phyloP scores from a whole-genome alignment of 2,329 filamentous ascomycete genomes.

The Domatiomyces globalis region DNA sequence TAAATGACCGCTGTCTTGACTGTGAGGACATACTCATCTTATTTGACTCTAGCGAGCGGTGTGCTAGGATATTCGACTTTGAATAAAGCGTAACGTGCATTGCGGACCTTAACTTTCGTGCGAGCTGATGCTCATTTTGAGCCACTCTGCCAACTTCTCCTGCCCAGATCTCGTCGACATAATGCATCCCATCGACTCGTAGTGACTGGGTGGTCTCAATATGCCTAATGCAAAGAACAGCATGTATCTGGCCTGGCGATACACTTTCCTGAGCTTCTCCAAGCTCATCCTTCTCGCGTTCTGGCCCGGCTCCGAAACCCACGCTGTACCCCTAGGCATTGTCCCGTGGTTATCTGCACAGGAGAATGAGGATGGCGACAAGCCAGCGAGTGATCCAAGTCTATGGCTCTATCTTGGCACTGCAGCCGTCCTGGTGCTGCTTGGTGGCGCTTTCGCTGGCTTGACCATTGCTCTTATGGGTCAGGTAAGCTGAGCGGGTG shows the following conservation, averaged over 20 bases:
- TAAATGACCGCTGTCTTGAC: background rate
- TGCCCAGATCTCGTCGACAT: background rate
- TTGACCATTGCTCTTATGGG: constrained; percentile 58
- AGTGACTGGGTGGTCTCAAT: background rate
- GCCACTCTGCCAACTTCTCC: background rate
- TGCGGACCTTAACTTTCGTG: background rate
- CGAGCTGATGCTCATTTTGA: background rate
- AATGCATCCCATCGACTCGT: background rate
- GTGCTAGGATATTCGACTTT: background rate
- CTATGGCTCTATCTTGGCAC: constrained; percentile 71
- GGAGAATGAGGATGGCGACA: constrained; percentile 32
- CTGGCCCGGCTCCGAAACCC: constrained; percentile 26
- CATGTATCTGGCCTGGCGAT: constrained; percentile 25
- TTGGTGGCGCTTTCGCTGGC: constrained; percentile 86
- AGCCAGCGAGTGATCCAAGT: constrained; percentile 41
- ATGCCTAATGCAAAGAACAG: constrained; percentile 7
- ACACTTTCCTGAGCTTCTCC: constrained; percentile 27
- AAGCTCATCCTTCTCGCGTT: constrained; percentile 28
- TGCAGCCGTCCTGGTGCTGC: constrained; percentile 66
- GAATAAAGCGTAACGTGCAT: background rate
- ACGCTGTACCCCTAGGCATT: constrained; percentile 24
- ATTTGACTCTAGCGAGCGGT: background rate
- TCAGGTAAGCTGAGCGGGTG: constrained; percentile 29
- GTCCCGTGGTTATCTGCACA: constrained; percentile 12
- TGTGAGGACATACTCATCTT: background rate